Evolutionary conservation across 2,329 filamentous ascomycete species (phyloP).

Genomic region (Taxawa tesnikishii): DNA sequence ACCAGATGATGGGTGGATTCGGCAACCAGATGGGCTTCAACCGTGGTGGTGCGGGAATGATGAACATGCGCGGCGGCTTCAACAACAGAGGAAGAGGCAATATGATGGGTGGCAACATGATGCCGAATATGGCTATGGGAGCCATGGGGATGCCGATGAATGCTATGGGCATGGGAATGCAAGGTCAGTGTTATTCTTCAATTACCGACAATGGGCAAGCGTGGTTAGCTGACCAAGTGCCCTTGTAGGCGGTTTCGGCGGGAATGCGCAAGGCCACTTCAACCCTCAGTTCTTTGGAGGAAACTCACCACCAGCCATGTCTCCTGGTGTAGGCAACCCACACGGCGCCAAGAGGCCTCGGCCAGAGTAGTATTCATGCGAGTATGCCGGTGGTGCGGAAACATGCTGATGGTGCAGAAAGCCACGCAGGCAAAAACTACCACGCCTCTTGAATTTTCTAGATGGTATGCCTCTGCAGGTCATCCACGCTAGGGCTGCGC

Average conservation of each 20-base stretch:
- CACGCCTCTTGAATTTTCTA: no score
- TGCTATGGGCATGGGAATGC: constrained; percentile 31
- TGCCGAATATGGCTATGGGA: constrained; percentile 12
- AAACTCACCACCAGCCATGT: constrained; percentile 2
- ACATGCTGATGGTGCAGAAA: no score
- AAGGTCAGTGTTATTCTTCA: no score
- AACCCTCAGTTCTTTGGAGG: constrained; percentile 58
- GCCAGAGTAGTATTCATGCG: constrained; percentile 8
- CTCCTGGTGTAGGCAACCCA: constrained; percentile 5
- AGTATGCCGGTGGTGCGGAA: no score
- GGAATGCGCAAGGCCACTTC: constrained; percentile 53
- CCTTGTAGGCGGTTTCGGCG: constrained; percentile 48
- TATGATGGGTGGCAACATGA: constrained; percentile 12
- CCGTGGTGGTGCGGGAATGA: constrained; percentile 37
- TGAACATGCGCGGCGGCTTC: constrained; percentile 32
- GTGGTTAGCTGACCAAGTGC: background rate
- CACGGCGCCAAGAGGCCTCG: constrained; percentile 10
- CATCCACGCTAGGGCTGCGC: no score
- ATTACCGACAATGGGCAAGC: constrained; percentile 30
- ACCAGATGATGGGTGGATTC: constrained; percentile 27
- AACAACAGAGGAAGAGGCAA: constrained; percentile 1
- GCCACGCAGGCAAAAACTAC: no score
- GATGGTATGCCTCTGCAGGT: no score
- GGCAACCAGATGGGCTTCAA: constrained; percentile 34
- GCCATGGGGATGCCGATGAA: constrained; percentile 29